phyloP scores from a whole-genome alignment of 2,329 filamentous ascomycete genomes.

The Xenoacremonium recifei region DNA sequence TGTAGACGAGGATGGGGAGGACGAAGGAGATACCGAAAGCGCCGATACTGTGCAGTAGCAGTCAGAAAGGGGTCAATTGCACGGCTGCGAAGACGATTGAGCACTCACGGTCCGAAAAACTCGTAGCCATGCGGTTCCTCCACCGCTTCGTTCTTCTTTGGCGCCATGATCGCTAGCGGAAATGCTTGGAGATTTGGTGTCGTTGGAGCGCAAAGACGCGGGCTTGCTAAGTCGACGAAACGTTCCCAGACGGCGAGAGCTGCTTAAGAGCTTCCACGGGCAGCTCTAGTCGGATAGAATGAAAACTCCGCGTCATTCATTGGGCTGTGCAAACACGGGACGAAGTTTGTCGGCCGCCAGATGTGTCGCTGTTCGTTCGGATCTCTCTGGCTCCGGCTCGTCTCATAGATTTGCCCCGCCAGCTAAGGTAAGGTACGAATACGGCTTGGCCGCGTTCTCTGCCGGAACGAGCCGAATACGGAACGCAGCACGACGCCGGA shows the following conservation, averaged over 20 bases:
- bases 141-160: constrained; percentile 25
- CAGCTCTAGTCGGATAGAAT: constrained; percentile 2
- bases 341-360: neutral
- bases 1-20: constrained; percentile 75
- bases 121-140: constrained; percentile 45
- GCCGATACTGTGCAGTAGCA: constrained; percentile 58
- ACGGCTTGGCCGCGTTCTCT: constrained; percentile 2
- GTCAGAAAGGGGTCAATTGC: constrained; percentile 7
- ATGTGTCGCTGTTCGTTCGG: constrained; percentile 8
- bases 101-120: constrained; percentile 50
- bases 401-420: constrained; percentile 24
- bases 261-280: constrained; percentile 6
- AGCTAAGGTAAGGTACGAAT: constrained; percentile 4
- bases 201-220: too few species aligned
- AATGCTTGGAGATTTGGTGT: constrained; percentile 5
- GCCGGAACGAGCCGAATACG: neutral
- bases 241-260: neutral
- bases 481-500: too few species aligned
- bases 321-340: constrained; percentile 5
- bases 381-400: constrained; percentile 23
- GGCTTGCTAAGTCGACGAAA: constrained; percentile 4
- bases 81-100: neutral
- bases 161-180: constrained; percentile 28
- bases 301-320: constrained; percentile 8
- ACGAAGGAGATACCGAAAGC: constrained; percentile 76